Percentiles rank a stretch among this genome's conserved stretches.
phyloP scores from a whole-genome alignment of 805 yeast species.

The Zygotorulaspora sp. region DNA sequence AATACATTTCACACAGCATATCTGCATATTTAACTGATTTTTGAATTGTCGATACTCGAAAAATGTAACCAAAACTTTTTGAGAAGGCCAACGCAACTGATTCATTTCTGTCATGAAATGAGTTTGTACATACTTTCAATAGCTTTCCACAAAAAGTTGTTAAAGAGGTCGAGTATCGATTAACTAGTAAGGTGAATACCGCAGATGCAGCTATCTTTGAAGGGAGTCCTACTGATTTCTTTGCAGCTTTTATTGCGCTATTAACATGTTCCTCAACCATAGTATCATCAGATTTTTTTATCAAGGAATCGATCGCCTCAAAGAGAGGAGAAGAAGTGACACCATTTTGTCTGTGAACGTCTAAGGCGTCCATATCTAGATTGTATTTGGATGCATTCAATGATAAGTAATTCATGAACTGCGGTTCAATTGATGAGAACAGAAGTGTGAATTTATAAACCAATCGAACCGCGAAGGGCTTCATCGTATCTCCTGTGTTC shows the following conservation, averaged over 20 bases:
- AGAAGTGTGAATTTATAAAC: slow-evolving; percentile 63
- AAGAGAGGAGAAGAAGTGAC: slow-evolving; percentile 82
- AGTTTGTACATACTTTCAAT: slow-evolving; percentile 51
- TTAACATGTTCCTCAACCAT: slow-evolving; percentile 43
- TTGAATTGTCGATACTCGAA: slow-evolving; percentile 54
- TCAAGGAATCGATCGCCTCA: slow-evolving; percentile 72
- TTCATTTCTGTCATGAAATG: slow-evolving; percentile 64
- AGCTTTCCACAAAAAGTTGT: slow-evolving; percentile 58
- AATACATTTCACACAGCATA: slow-evolving; percentile 51
- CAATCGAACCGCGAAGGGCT: slow-evolving; percentile 63
- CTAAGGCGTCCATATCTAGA: slow-evolving; percentile 63
- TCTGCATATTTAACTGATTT: slow-evolving; percentile 51
- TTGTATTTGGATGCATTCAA: slow-evolving; percentile 88
- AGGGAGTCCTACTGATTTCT: slow-evolving; percentile 79
- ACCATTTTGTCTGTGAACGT: slow-evolving; percentile 67
- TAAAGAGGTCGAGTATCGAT: slow-evolving; percentile 47
- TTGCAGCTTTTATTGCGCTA: slow-evolving; percentile 51
- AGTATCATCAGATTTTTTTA: slow-evolving; percentile 51
- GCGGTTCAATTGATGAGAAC: slow-evolving; percentile 89
- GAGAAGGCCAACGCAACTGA: slow-evolving; percentile 75
- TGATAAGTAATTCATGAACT: slow-evolving; percentile 76
- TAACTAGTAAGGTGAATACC: slow-evolving; percentile 59
- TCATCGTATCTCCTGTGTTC: slow-evolving; percentile 54
- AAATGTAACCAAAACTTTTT: slow-evolving; percentile 70
- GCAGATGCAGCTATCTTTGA: slow-evolving; percentile 83